phyloP scores from a whole-genome alignment of 192 early-diverging fungal species.

The Coemansia sp. region DNA sequence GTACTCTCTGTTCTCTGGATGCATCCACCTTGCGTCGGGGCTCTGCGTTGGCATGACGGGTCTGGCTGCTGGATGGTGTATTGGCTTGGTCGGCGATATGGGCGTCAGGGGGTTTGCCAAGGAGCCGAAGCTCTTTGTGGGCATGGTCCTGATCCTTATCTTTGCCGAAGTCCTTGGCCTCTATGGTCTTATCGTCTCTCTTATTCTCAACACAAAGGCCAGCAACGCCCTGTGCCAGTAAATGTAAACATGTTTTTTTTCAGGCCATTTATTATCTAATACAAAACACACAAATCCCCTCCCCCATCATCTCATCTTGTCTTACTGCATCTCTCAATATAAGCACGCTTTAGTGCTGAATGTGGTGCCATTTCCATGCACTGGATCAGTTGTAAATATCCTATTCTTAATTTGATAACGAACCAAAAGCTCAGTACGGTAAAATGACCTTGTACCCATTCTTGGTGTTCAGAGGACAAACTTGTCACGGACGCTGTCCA shows the following conservation, averaged over 20 bases:
- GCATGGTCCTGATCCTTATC: conserved; percentile 96
- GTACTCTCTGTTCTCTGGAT: conserved; percentile 63
- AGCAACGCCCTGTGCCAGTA: conserved; percentile 51
- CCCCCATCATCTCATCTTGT: too few relatives aligned
- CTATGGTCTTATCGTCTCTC: conserved; percentile 94
- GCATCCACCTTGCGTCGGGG: conserved; percentile 92
- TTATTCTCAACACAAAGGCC: conserved; percentile 97
- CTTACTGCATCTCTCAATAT: not conserved
- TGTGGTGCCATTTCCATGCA: too few relatives aligned
- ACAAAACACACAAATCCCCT: too few relatives aligned
- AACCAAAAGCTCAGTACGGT: not conserved
- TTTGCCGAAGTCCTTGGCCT: conserved; percentile 99
- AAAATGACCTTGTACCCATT: not conserved
- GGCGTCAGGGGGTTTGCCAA: conserved; percentile 89
- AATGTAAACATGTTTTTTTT: not conserved
- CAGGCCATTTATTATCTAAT: too few relatives aligned
- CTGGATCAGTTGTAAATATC: too few relatives aligned
- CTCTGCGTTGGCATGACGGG: conserved; percentile 88
- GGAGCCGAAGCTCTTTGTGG: conserved; percentile 87
- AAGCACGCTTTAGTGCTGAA: too few relatives aligned
- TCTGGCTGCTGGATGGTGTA: conserved; percentile 93
- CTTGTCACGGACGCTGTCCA: conserved; percentile 43
- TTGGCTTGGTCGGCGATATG: conserved; percentile 96
- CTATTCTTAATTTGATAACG: too few relatives aligned
- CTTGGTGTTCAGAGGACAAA: conserved; percentile 50